Evolutionary conservation across 2,329 filamentous ascomycete species (phyloP), one percentile per base, ranked within the genome.

Genomic region (Exophiala calicioides): DNA sequence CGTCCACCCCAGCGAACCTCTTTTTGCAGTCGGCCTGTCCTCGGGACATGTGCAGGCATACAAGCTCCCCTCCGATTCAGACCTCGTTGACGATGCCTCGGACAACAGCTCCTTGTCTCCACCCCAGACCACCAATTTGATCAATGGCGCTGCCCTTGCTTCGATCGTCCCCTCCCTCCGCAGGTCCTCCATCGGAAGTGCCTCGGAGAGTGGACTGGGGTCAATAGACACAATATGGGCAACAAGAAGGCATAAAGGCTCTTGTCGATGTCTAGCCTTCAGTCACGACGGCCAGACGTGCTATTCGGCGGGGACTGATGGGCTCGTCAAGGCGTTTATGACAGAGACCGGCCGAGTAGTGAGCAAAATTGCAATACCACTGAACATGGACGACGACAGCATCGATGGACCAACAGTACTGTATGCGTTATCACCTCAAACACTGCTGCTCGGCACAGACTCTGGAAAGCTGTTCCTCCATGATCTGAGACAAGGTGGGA

Each of bases 211-310:
- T 59, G 89, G 88, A 8, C 85, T 79, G 53, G 86, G 84, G 32
- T 81, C 84, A 45, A 86, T 97, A 53, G 86, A 90, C 58, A 88
- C 85, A 0, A 73, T 84, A 50, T 98, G 93, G 93, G 80, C 81
- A 60, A 97, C 93, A 4, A 78, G 84, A 58, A 79, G 93, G 52
- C 93, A 98, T 72, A 95, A 95, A 74, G 91, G 90, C 9, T 96
- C 90, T 75, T 97, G 91, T 65, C 80, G 93, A 42, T 84, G 82
- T 50, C 71, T 97, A 44, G 82, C 78, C 3, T 97, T 90, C 69
- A 85, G 82, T 55, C 68, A 81, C 47, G 90, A 96, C 65, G 93
- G 91, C 12, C 73, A 80, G 56, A 76, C 84, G 74, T 68, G 77
- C 70, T 82, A 75, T 57, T 77, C 74, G 15, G 74, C 78, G 3